These are phyloP conservation scores for Plenodomus tracheiphilus DNA, from an alignment of 2,329 filamentous ascomycete species.

Conservation along the genomic window DNA sequence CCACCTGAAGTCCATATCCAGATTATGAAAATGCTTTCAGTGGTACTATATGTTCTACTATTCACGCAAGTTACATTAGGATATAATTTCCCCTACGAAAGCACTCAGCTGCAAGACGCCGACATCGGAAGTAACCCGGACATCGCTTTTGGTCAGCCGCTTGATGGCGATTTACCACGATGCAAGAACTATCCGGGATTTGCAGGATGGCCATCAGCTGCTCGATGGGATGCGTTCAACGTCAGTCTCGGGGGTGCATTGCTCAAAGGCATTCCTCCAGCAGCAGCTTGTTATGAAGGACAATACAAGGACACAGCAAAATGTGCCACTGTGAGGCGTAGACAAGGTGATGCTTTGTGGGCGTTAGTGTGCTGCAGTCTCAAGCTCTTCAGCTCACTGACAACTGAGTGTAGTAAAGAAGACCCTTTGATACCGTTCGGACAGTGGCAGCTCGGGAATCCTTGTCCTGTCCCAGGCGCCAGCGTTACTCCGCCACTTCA, in stretches of 20 bases:
- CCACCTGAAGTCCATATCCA: too few species aligned
- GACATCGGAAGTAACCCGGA: constrained; percentile 27
- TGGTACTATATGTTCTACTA: background rate
- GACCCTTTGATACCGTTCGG: constrained; percentile 28
- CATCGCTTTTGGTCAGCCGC: constrained; percentile 24
- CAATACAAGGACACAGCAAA: constrained; percentile 18
- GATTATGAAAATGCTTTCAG: background rate
- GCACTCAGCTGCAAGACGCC: constrained; percentile 19
- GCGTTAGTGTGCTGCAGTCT: constrained; percentile 15
- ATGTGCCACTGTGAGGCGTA: constrained; percentile 15
- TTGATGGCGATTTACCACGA: constrained; percentile 3
- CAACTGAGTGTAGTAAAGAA: constrained; percentile 15
- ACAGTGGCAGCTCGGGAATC: constrained; percentile 26
- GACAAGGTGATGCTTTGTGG: constrained; percentile 17
- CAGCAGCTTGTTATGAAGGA: constrained; percentile 32
- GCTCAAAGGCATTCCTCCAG: constrained; percentile 28
- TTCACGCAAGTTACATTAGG: constrained; percentile 9
- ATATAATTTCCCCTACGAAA: constrained; percentile 32
- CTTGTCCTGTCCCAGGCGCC: constrained; percentile 15
- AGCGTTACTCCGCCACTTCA: constrained; percentile 7
- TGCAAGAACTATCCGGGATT: constrained; percentile 34
- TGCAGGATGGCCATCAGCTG: constrained; percentile 25
- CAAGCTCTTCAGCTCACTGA: background rate
- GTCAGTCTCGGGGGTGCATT: constrained; percentile 24
- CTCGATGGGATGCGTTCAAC: constrained; percentile 28